Percentiles rank a stretch among this genome's conserved stretches.
Evolutionary conservation across 1,284 basidiomycete species (phyloP).

Genomic region (Takashimella tepidaria): DNA sequence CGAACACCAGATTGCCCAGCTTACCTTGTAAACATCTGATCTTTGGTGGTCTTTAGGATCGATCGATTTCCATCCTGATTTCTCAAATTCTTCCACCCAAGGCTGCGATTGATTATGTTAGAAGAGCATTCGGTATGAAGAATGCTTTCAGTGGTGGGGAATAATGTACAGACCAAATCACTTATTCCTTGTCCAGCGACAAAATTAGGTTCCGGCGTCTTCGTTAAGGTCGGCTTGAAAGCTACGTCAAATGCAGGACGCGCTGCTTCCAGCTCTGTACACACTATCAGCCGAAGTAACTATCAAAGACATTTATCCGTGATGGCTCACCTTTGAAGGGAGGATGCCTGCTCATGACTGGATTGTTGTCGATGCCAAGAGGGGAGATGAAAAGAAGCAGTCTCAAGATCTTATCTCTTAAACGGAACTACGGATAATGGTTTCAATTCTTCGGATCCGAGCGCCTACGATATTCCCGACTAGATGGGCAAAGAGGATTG

Average conservation of each 20-base stretch:
- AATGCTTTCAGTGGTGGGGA: too few relatives aligned
- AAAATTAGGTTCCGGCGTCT: constrained; percentile 55
- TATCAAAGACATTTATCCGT: too few relatives aligned
- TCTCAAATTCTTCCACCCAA: constrained; percentile 46
- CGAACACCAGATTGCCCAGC: constrained; percentile 18
- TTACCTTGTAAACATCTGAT: constrained; percentile 47
- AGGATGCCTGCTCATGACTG: not conserved
- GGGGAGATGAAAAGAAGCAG: too few relatives aligned
- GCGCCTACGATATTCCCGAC: too few relatives aligned
- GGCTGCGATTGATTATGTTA: too few relatives aligned
- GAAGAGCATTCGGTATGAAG: too few relatives aligned
- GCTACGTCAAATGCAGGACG: constrained; percentile 30
- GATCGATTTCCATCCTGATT: constrained; percentile 57
- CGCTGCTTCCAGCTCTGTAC: constrained; percentile 37
- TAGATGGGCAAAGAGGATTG: too few relatives aligned
- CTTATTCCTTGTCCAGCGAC: constrained; percentile 55
- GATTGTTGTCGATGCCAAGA: too few relatives aligned
- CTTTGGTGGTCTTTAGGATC: constrained; percentile 53
- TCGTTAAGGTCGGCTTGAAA: constrained; percentile 32
- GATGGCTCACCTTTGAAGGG: not conserved
- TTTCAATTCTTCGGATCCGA: too few relatives aligned
- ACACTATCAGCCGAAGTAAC: too few relatives aligned
- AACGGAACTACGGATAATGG: too few relatives aligned
- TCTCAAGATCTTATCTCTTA: too few relatives aligned
- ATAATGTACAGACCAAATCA: constrained; percentile 26